Base-by-base conservation (phyloP, 2,329 filamentous ascomycete species). In the Pseudonectria foliicola region DNA sequence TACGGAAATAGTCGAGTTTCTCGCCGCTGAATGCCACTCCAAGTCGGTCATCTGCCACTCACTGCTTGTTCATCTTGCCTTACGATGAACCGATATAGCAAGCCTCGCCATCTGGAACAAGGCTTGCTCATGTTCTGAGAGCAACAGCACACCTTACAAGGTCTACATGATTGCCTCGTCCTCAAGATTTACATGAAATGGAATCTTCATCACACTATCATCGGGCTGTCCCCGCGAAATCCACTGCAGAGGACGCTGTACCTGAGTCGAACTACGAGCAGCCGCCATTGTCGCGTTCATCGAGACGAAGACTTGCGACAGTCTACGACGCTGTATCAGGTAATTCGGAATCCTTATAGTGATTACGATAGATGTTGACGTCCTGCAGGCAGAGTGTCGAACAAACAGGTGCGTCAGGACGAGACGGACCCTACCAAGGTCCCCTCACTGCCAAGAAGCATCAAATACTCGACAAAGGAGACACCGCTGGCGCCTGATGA, bases 261-360 rank as follows among this genome's bases (percentile, higher is more conserved):
- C 31, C 27, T 13, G 40, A 39, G 3, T 37, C 34, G 28, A 37
- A 39, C 27, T 30, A 34, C 13, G 35, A 48, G 29, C 33, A 34
- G n/a, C 26, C 27, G 31, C 18, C 25, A 14, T 37, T 28, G 11
- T 43, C 32, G 27, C 39, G 26, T 29, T 21, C 45, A 29, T 35
- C 47, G 25, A 47, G 44, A 31, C 53, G 57, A 28, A 56, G 57
- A 12, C 53, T 59, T 25, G 68, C 72, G 27, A 85, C 71, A 13
- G 60, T 88, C 13, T 88, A 82, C 57, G 82, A 88, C 60, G 82
- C 81, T 12, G 80, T 85, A 35, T 80, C 81, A 50, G 80, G 81
- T 82, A 54, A 46, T 59, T 49, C 24, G 13, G 31, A 21, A 27
- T 15, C 37, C 21, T 29, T 29, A 10, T n/a, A 4, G 25, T 13